Evolutionary conservation across 306 rosid genomes (phyloP).

Genomic region (Pterocarpus santalinus): DNA sequence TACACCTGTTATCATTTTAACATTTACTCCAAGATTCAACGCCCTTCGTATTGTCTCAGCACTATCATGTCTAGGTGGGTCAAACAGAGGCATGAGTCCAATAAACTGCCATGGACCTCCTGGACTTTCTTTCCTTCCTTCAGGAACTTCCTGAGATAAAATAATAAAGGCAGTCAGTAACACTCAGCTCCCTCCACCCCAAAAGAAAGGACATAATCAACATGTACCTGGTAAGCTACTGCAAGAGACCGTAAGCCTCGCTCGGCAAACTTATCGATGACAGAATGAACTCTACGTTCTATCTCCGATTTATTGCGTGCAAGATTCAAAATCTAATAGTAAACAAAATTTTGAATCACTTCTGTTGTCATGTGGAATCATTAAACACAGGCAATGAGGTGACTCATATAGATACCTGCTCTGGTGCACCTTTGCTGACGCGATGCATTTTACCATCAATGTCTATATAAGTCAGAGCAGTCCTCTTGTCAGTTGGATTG

Average conservation of each 20-base stretch:
- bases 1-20: conserved; percentile 89
- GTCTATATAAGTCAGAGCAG: conserved; percentile 85
- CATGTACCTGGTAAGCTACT: conserved; percentile 79
- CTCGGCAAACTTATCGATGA: conserved; percentile 81
- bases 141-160: conserved; percentile 76
- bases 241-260: conserved; percentile 91
- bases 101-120: conserved; percentile 86
- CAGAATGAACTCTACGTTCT: conserved; percentile 73
- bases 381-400: not conserved
- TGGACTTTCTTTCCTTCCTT: conserved; percentile 75
- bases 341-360: conserved; percentile 41
- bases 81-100: conserved; percentile 84
- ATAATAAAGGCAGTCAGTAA: conserved; percentile 7
- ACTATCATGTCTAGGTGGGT: conserved; percentile 92
- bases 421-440: conserved; percentile 93
- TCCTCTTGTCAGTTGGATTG: conserved; percentile 88
- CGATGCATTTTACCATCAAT: conserved; percentile 78
- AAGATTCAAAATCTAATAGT: conserved; percentile 78
- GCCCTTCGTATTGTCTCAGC: conserved; percentile 87
- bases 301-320: conserved; percentile 75
- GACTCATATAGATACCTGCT: conserved; percentile 66
- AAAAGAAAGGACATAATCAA: not conserved
- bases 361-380: conserved; percentile 32
- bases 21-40: conserved; percentile 84
- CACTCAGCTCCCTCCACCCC: not conserved